phyloP scores from a whole-genome alignment of 108 stramenopile genomes.

The Cyclotella sp. region DNA sequence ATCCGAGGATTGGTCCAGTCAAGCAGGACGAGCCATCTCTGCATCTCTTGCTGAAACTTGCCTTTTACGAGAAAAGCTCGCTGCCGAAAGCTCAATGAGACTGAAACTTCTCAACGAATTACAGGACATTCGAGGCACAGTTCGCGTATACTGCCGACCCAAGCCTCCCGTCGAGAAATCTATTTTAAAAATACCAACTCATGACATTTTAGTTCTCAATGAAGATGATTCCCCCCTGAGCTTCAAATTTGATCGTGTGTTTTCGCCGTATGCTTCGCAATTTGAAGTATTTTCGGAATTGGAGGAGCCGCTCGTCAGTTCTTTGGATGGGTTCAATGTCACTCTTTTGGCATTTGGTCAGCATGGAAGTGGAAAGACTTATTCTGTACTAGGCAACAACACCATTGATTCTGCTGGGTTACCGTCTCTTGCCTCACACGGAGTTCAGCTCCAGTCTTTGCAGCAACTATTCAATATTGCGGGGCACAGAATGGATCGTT shows the following conservation, averaged over 20 bases:
- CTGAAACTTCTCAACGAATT: conserved; percentile 78
- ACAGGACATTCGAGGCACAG: conserved; percentile 78
- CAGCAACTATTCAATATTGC: conserved; percentile 75
- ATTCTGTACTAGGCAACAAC: conserved; percentile 88
- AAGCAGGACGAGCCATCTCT: conserved; percentile 49
- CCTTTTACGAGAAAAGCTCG: conserved; percentile 69
- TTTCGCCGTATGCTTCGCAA: conserved; percentile 71
- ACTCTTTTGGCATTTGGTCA: conserved; percentile 97
- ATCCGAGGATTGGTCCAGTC: conserved; percentile 52
- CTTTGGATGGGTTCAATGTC: conserved; percentile 95
- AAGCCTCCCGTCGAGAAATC: conserved; percentile 31
- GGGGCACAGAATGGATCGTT: conserved; percentile 68
- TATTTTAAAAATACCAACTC: conserved; percentile 65
- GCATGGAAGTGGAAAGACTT: conserved; percentile 91
- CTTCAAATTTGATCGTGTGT: conserved; percentile 93
- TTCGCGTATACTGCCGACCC: conserved; percentile 85
- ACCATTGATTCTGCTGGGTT: conserved; percentile 15
- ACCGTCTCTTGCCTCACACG: conserved; percentile 48
- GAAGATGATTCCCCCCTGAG: conserved; percentile 64
- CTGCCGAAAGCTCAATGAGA: conserved; percentile 73
- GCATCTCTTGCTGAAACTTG: conserved; percentile 58
- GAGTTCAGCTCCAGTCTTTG: conserved; percentile 70
- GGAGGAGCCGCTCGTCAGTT: conserved; percentile 85
- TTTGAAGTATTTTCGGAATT: conserved; percentile 91
- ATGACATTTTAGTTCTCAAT: conserved; percentile 72